Base-by-base conservation (phyloP, 371 early-diverging fungal species). In the Mortierella sp. region DNA sequence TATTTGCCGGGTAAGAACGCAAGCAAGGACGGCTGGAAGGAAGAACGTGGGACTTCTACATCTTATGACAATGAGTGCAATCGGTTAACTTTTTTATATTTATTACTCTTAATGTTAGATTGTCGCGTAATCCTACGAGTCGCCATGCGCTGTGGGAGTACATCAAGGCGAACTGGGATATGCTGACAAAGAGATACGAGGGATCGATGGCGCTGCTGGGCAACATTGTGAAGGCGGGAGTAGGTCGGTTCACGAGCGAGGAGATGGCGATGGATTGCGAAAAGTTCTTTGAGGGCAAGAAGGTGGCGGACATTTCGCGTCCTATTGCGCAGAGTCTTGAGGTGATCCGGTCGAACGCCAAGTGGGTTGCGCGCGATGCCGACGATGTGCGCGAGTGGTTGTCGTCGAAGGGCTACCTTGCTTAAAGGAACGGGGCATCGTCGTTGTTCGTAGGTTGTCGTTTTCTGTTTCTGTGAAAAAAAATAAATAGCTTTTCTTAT, bases 301-400 rank as follows among this genome's bases (percentile, higher is more conserved):
- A 96, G 69, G 92, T 93, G 40, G 89, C 89, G 76, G 91, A 92
- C 73, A 91, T 94, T 80, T 90, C 86, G 50, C 90, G 96, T 47
- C 89, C 93, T 29, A 73, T 97, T 45, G 90, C 95, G 45, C 99
- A 99, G 89, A 91, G 93, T 53, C 81, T 97, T 40, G 99, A 99
- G 88, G 89, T 88, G 50, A 91, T 96, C 67, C 87, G 92, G 19
- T 87, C 92, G 53, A 93, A 91, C 76, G 91, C 96, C 34, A 90
- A 90, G 70, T 97, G 97, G 96, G 87, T 96, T 64, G 76, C 89
- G 52, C 90, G 96, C 71, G 97, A 97, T 79, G 79, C 89, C 9
- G 89, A 88, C 41, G 88, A 88, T 58, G 94, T 98, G 29, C 87
- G 89, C n/a, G 85, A 88, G 6, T 98, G 97, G 97, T 71, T 90